Base-by-base conservation (phyloP, 306 rosid genomes). In the Rosa multiflora region DNA sequence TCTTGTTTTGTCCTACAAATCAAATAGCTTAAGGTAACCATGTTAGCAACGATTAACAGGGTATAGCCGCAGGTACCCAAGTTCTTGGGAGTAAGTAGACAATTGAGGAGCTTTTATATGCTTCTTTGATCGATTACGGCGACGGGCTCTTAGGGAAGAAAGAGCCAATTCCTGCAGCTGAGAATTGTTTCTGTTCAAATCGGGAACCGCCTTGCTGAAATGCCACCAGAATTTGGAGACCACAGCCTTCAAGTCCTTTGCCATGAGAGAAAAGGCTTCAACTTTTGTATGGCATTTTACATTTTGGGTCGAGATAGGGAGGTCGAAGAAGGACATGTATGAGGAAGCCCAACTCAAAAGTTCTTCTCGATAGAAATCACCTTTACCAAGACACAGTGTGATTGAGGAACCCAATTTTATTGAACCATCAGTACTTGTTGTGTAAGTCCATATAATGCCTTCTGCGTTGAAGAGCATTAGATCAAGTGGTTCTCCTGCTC, bases 281-380 rank as follows among this genome's bases (percentile, higher is more conserved):
- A 90, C 90, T 80, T 80, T 85, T 46, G 74, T 23, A 17, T 79
- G 72, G 43, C 87, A 78, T 62, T 68, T 78, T 3, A 85, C 86
- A 4, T 86, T 87, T 82, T 79, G 79, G 4, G 87, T 40, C 10
- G 92, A 86, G 52, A 72, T 77, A 12, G 91, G 90, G 63, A 85
- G 82, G 53, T 79, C 51, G 6, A 83, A 77, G 42, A 71, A 52
- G 58, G 82, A 67, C 74, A 46, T 73, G 37, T 83, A 52, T 39
- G 46, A 79, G 66, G 81, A 56, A 18, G 84, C 86, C 88, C 91
- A 87, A 1, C 11, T 7, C 10, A 83, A 47, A 52, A 79, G 81
- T 18, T 79, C 64, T 58, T 79, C 75, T 64, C 86, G 76, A 35
- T 26, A 79, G 43, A 62, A 75, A 5, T 5, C 23, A 5, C 82